Conservation (phyloP, 495 filamentous ascomycete genomes). For the Tetracladium marchalianum region DNA sequence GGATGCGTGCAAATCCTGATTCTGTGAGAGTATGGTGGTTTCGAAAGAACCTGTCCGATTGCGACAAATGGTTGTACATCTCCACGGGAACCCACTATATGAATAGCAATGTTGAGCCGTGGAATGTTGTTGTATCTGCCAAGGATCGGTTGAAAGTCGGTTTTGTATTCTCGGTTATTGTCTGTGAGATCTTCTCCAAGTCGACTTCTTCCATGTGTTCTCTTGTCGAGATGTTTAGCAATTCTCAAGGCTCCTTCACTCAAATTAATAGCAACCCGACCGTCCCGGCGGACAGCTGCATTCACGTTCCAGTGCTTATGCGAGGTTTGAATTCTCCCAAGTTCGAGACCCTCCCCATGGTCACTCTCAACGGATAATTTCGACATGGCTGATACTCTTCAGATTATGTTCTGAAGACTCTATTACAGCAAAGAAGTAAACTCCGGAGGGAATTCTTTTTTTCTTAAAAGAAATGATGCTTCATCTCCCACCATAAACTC, state of each 20-base stretch:
- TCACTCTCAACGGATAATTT: not conserved
- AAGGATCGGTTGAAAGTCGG: constrained; percentile 1
- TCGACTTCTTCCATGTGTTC: not conserved
- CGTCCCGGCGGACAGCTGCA: constrained; percentile 3
- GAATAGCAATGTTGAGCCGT: constrained; percentile 63
- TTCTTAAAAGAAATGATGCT: too few relatives aligned
- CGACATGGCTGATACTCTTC: too few relatives aligned
- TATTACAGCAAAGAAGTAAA: too few relatives aligned
- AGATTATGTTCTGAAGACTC: too few relatives aligned
- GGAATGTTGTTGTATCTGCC: constrained; percentile 17
- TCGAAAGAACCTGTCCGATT: constrained; percentile 47
- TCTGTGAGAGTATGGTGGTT: constrained; percentile 54
- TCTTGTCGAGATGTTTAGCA: constrained; percentile 3
- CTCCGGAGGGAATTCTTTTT: too few relatives aligned
- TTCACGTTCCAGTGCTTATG: constrained; percentile 4
- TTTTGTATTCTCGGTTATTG: constrained; percentile 8
- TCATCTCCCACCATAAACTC: too few relatives aligned
- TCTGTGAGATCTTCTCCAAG: constrained; percentile 6
- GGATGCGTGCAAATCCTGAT: constrained; percentile 73
- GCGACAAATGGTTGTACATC: constrained; percentile 70
- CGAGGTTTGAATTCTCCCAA: constrained; percentile 4
- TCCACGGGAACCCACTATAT: constrained; percentile 67
- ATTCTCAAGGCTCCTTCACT: not conserved
- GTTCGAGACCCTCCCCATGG: not conserved
- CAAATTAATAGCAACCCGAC: constrained; percentile 7